A percentile compares a stretch with the other conserved stretches of the same genome.
Conservation (phyloP, 164 flowering plant species). For the Macadamia integrifolia region DNA sequence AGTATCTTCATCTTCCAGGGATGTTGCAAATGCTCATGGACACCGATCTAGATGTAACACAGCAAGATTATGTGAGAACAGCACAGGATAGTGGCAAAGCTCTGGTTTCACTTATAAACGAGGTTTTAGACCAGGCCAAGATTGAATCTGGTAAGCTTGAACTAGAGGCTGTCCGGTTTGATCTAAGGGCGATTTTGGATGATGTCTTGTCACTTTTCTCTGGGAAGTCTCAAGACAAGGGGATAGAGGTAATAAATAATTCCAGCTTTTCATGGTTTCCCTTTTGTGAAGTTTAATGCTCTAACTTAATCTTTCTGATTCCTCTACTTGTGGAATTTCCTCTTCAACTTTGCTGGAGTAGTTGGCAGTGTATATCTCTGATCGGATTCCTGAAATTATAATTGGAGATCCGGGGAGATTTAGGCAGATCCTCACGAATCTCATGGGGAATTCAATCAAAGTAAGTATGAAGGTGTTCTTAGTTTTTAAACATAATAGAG, state of each 20-base stretch:
- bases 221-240: conserved; percentile 85
- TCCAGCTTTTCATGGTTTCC: background rate
- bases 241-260: conserved; percentile 61
- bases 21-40: conserved; percentile 96
- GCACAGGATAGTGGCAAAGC: conserved; percentile 94
- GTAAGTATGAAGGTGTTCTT: conserved; percentile 32
- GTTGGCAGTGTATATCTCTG: conserved; percentile 86
- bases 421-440: conserved; percentile 88
- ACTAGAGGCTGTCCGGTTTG: conserved; percentile 79
- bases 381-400: conserved; percentile 67
- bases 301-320: conserved; percentile 8
- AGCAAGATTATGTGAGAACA: conserved; percentile 83
- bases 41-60: conserved; percentile 83
- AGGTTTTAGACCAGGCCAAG: conserved; percentile 92
- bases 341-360: conserved; percentile 26
- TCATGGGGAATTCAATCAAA: conserved; percentile 94
- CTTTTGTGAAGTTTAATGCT: background rate
- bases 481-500: background rate
- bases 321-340: conserved; percentile 8
- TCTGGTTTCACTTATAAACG: conserved; percentile 85
- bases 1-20: conserved; percentile 37
- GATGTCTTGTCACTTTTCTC: conserved; percentile 91
- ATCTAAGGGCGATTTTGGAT: conserved; percentile 74
- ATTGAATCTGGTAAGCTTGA: conserved; percentile 95
- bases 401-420: conserved; percentile 95